A percentile compares a stretch with the other conserved stretches of the same genome.
Evolutionary conservation across 2,329 filamentous ascomycete genomes (phyloP).

Genomic region (Corniculantispora saksenae): DNA sequence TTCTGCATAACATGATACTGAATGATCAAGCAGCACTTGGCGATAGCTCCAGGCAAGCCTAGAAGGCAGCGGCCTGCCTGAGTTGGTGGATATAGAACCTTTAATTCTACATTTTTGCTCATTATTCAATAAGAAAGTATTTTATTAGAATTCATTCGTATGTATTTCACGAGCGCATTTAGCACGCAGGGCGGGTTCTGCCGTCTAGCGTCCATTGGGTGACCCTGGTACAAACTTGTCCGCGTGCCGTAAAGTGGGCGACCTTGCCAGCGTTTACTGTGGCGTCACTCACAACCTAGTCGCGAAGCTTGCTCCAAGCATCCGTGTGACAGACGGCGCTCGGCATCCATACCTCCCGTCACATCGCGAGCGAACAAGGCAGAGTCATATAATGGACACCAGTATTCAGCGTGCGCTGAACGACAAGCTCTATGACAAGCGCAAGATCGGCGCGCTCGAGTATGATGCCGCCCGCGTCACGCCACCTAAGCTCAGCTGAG

Average conservation of each 20-base stretch:
- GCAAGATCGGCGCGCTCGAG: conserved; percentile 95
- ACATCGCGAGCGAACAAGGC: conserved; percentile 4
- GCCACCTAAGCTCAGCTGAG: neutral
- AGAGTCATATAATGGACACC: conserved; percentile 69
- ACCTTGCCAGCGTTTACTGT: neutral
- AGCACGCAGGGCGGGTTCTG: too few relatives aligned
- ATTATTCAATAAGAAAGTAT: neutral
- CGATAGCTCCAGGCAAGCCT: neutral
- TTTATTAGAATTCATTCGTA: neutral
- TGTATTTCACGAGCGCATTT: neutral
- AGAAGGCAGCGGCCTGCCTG: neutral
- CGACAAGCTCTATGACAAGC: conserved; percentile 98
- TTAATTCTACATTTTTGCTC: neutral
- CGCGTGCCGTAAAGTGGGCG: neutral
- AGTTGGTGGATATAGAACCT: neutral
- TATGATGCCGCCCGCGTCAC: conserved; percentile 49
- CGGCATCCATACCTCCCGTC: neutral
- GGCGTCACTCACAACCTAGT: conserved; percentile 7
- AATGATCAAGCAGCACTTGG: neutral
- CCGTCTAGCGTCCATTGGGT: conserved; percentile 11
- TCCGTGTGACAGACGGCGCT: neutral
- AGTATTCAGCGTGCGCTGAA: conserved; percentile 88
- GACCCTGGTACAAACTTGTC: conserved; percentile 4
- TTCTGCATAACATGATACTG: neutral
- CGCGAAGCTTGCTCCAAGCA: neutral